Evolutionary conservation across 805 yeast species (phyloP).

Genomic region (Blastobotrys mokoenaii): DNA sequence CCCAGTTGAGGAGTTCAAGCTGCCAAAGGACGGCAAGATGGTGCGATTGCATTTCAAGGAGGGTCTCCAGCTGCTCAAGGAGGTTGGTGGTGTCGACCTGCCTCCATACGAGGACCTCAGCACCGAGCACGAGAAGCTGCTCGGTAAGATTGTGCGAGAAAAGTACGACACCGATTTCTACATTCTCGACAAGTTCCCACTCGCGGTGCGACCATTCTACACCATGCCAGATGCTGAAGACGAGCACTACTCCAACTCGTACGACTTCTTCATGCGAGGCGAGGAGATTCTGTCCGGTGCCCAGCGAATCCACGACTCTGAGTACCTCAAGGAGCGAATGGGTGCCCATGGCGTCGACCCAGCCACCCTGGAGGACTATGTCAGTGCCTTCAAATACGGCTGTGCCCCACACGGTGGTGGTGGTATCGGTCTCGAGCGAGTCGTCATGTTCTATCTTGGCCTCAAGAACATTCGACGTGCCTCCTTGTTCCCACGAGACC

Average conservation of each 20-base stretch:
- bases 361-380: constrained; percentile 68
- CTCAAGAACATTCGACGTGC: constrained; percentile 97
- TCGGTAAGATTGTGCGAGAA: constrained; percentile 87
- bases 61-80: constrained; percentile 80
- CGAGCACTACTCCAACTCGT: constrained; percentile 90
- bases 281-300: constrained; percentile 99
- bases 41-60: constrained; percentile 82
- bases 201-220: constrained; percentile 94
- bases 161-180: constrained; percentile 96
- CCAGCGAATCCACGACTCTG: constrained; percentile 96
- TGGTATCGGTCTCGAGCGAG: constrained; percentile 98
- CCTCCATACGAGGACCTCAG: constrained; percentile 78
- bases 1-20: constrained; percentile 95
- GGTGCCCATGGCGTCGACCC: constrained; percentile 76
- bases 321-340: constrained; percentile 73
- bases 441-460: constrained; percentile 95
- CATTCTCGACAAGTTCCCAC: constrained; percentile 96
- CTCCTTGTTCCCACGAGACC: constrained; percentile 98
- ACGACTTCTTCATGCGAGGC: constrained; percentile 99
- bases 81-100: constrained; percentile 72
- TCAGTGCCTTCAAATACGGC: constrained; percentile 87
- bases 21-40: constrained; percentile 93
- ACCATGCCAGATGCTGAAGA: constrained; percentile 97
- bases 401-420: constrained; percentile 99
- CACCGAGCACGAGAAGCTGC: constrained; percentile 89